These are phyloP conservation scores for Rubia occidens DNA, from an alignment of 305 asterid species.

Conservation along the genomic window DNA sequence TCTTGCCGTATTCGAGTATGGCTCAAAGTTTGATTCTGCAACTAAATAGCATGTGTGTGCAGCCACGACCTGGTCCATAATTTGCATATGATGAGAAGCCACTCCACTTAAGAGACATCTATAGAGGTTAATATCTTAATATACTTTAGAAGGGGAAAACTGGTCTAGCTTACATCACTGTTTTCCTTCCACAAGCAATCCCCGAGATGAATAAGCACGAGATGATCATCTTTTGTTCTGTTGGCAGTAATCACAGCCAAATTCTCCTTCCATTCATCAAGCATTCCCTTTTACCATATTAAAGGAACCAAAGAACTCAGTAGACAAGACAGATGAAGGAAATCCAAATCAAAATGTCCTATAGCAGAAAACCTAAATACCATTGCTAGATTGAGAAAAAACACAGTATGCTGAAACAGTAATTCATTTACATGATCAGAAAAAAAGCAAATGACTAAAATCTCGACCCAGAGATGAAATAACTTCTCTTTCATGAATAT, in stretches of 20 bases:
- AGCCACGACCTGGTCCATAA: conserved; percentile 51
- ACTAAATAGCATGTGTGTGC: conserved; percentile 94
- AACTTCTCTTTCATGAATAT: conserved; percentile 10
- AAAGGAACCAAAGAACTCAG: conserved; percentile 8
- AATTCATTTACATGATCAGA: not conserved
- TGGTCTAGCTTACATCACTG: conserved; percentile 61
- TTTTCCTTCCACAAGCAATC: conserved; percentile 97
- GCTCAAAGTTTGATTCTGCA: conserved; percentile 85
- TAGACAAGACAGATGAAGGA: conserved; percentile 2
- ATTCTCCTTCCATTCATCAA: conserved; percentile 97
- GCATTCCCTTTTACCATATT: conserved; percentile 69
- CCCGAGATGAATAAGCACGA: conserved; percentile 94
- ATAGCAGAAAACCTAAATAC: not conserved
- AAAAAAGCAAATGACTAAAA: not conserved
- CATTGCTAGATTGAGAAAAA: not conserved
- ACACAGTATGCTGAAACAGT: not conserved
- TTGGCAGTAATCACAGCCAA: conserved; percentile 94
- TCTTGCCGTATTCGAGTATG: conserved; percentile 81
- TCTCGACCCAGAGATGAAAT: not conserved
- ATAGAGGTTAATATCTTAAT: conserved; percentile 13
- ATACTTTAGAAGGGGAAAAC: conserved; percentile 9
- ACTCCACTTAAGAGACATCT: conserved; percentile 8
- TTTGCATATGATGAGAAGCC: not conserved
- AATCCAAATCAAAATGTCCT: not conserved
- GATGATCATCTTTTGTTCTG: conserved; percentile 92